Conservation (phyloP, 805 yeast species). For the Nakazawaea anatomiae region DNA sequence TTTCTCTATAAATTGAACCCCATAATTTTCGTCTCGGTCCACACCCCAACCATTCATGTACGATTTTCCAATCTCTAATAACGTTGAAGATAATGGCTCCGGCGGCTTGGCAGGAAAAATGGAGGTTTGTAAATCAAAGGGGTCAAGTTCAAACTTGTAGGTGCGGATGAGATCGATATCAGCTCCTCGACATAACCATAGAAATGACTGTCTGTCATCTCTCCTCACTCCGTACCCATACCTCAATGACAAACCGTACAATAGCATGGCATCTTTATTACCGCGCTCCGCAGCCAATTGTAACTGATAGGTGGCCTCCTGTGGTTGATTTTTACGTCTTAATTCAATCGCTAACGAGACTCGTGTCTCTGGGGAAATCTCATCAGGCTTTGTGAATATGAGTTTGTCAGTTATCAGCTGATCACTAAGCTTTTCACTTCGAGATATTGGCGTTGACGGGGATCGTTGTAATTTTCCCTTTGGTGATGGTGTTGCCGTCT, state of each 20-base stretch:
- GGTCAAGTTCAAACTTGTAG: slow-evolving; percentile 24
- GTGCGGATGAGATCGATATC: slow-evolving; percentile 22
- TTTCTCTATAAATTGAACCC: slow-evolving; percentile 52
- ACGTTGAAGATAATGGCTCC: slow-evolving; percentile 43
- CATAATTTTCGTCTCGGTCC: slow-evolving; percentile 47
- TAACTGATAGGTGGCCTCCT: slow-evolving; percentile 66
- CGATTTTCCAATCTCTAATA: slow-evolving; percentile 57
- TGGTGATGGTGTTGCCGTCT: slow-evolving; percentile 6
- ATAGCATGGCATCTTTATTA: slow-evolving; percentile 57
- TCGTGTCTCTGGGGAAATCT: slow-evolving; percentile 23
- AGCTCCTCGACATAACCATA: slow-evolving; percentile 55
- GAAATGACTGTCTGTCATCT: slow-evolving; percentile 47
- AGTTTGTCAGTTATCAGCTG: not conserved
- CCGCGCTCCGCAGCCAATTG: slow-evolving; percentile 61
- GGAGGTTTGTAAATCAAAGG: slow-evolving; percentile 23
- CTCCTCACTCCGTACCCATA: slow-evolving; percentile 63
- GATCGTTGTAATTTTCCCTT: slow-evolving; percentile 2
- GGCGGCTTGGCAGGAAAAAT: slow-evolving; percentile 29
- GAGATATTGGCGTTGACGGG: slow-evolving; percentile 5
- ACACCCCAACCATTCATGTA: slow-evolving; percentile 54
- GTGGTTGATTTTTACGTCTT: slow-evolving; percentile 51
- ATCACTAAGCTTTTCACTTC: not conserved
- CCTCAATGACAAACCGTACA: slow-evolving; percentile 62
- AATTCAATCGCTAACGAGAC: slow-evolving; percentile 40
- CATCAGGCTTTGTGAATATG: slow-evolving; percentile 9